These are phyloP conservation scores for Suillus lakei DNA, from an alignment of 768 basidiomycete species.

Conservation along the genomic window DNA sequence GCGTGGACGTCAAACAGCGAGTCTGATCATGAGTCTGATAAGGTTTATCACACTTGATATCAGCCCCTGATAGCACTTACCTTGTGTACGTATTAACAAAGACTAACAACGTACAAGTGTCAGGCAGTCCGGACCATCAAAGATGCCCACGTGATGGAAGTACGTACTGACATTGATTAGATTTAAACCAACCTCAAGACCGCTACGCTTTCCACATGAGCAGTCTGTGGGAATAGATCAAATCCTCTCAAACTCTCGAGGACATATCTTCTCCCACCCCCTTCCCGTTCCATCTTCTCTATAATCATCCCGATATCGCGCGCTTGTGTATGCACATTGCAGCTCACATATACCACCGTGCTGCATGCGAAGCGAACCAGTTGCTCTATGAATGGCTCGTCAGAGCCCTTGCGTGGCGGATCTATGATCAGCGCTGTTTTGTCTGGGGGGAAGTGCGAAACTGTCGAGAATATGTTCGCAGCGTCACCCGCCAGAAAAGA, in stretches of 20 bases:
- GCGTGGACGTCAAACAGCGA: neutral
- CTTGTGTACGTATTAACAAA: neutral
- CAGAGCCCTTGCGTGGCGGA: slow-evolving; percentile 95
- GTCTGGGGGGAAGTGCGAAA: slow-evolving; percentile 65
- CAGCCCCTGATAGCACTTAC: neutral
- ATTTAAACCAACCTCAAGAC: slow-evolving; percentile 54
- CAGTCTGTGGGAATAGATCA: slow-evolving; percentile 96
- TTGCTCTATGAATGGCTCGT: slow-evolving; percentile 78
- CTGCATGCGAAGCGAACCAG: slow-evolving; percentile 68
- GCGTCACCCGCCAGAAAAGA: slow-evolving; percentile 83
- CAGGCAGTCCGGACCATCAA: neutral
- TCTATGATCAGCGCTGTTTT: slow-evolving; percentile 80
- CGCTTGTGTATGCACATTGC: slow-evolving; percentile 94
- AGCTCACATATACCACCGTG: slow-evolving; percentile 89
- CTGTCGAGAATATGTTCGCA: slow-evolving; percentile 78
- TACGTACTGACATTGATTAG: neutral
- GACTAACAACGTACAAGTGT: neutral
- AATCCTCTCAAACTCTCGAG: slow-evolving; percentile 87
- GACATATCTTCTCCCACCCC: slow-evolving; percentile 58
- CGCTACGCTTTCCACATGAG: slow-evolving; percentile 88
- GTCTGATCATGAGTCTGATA: neutral
- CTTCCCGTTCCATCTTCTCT: slow-evolving; percentile 45
- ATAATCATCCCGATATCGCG: slow-evolving; percentile 83
- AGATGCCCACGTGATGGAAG: neutral
- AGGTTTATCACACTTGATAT: neutral